A percentile compares a stretch with the other conserved stretches of the same genome.
phyloP scores from a whole-genome alignment of 1,139 yeast genomes.

The Hyphopichia khmerensis region DNA sequence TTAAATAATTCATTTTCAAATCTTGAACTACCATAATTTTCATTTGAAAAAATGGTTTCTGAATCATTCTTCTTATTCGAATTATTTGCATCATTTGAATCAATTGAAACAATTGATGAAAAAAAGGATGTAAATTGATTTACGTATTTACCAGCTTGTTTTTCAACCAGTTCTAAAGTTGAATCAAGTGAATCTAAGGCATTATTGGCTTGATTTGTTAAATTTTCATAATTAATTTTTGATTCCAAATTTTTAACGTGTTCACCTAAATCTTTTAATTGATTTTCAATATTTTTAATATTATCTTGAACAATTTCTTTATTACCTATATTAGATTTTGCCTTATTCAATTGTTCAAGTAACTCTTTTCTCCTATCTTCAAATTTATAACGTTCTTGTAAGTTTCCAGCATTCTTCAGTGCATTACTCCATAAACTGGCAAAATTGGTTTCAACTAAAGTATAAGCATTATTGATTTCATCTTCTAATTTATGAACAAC shows the following conservation, averaged over 20 bases:
- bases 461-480: constrained; percentile 54
- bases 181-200: constrained; percentile 67
- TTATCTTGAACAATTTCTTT: constrained; percentile 26
- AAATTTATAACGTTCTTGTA: constrained; percentile 35
- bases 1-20: constrained; percentile 42
- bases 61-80: constrained; percentile 4
- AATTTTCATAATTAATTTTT: constrained; percentile 5
- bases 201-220: constrained; percentile 44
- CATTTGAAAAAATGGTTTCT: constrained; percentile 10
- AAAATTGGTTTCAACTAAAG: constrained; percentile 42
- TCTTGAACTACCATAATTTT: constrained; percentile 41
- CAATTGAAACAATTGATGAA: constrained; percentile 49
- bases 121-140: constrained; percentile 58
- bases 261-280: constrained; percentile 23
- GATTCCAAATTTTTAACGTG: constrained; percentile 16
- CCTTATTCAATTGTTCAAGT: constrained; percentile 30
- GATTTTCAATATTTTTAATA: constrained; percentile 30
- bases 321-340: constrained; percentile 26
- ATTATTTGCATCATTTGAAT: constrained; percentile 10
- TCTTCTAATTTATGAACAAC: constrained; percentile 49
- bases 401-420: constrained; percentile 28
- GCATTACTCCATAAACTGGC: constrained; percentile 38
- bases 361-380: constrained; percentile 44
- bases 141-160: constrained; percentile 59
- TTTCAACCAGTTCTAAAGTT: constrained; percentile 66